Percentiles rank a stretch among this genome's conserved stretches.
Evolutionary conservation across 75 land plant genomes (phyloP).

Genomic region (Pseudotsuga menziesii): DNA sequence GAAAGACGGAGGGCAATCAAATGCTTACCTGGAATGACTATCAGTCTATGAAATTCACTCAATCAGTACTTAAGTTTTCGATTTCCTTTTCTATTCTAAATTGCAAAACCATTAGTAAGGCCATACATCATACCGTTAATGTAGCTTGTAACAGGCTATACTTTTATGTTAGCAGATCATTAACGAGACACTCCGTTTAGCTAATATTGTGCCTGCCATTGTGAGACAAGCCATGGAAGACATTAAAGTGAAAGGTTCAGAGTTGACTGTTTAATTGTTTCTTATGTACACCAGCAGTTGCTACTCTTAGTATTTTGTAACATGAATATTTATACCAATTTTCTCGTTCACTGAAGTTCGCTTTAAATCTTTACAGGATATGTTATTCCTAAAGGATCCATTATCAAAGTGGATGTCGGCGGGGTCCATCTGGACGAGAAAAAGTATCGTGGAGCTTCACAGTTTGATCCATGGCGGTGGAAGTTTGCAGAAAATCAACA

Average conservation of each 20-base stretch:
- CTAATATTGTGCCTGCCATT: not conserved
- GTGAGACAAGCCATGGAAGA: not conserved
- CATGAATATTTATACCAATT: not conserved
- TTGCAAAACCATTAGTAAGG: not conserved
- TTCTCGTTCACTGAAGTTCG: not conserved
- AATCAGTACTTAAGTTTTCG: not conserved
- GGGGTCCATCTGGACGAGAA: too few species aligned
- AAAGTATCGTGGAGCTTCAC: too few species aligned
- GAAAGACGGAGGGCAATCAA: not conserved
- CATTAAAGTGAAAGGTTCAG: not conserved
- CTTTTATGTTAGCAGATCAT: not conserved
- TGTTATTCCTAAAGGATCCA: not conserved
- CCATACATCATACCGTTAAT: not conserved
- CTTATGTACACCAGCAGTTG: too few species aligned
- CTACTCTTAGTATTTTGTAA: not conserved
- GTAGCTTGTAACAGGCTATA: not conserved
- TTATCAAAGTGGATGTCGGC: too few species aligned
- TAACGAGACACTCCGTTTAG: not conserved
- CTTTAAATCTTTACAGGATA: not conserved
- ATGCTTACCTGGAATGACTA: not conserved
- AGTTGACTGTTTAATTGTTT: too few species aligned
- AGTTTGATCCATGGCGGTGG: too few species aligned
- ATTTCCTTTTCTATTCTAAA: not conserved
- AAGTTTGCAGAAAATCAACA: too few species aligned
- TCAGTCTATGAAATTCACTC: conserved; percentile 3